Conservation (phyloP, 768 basidiomycete species). For the Termitomyces sp. region DNA sequence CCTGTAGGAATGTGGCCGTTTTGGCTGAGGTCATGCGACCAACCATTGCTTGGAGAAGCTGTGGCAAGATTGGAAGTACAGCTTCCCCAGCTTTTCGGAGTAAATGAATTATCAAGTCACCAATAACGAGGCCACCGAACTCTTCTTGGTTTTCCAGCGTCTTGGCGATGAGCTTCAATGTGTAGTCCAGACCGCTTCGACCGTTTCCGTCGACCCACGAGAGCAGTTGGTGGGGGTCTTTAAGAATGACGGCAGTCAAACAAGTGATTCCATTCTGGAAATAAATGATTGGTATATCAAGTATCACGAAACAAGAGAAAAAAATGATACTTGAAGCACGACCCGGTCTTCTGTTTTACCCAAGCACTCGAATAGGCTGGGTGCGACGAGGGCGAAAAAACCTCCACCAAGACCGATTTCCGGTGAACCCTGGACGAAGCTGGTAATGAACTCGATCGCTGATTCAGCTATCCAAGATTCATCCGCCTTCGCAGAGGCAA, state of each 20-base stretch:
- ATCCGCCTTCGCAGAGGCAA: constrained; percentile 47
- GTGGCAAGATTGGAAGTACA: constrained; percentile 80
- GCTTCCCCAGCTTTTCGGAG: constrained; percentile 77
- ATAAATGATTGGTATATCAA: not conserved
- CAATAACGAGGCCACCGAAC: constrained; percentile 87
- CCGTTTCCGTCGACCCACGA: constrained; percentile 66
- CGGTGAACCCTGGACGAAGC: constrained; percentile 64
- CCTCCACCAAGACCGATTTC: constrained; percentile 66
- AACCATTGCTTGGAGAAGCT: constrained; percentile 81
- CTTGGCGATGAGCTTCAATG: constrained; percentile 71
- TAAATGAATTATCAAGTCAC: constrained; percentile 92
- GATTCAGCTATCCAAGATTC: constrained; percentile 76
- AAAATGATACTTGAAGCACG: constrained; percentile 56
- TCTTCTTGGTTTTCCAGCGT: constrained; percentile 80
- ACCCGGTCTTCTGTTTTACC: constrained; percentile 78
- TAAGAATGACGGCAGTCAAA: constrained; percentile 79
- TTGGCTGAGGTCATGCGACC: constrained; percentile 76
- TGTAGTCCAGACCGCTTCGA: constrained; percentile 68
- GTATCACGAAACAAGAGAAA: not conserved
- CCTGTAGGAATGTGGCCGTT: constrained; percentile 90
- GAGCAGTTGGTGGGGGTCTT: constrained; percentile 78
- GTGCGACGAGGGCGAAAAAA: constrained; percentile 72
- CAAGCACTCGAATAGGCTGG: constrained; percentile 67
- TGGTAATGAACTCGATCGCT: constrained; percentile 76
- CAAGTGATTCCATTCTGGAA: constrained; percentile 74